These are phyloP conservation scores for Drechslerella coelobrocha DNA, from an alignment of 2,329 filamentous ascomycete genomes.

Conservation along the genomic window DNA sequence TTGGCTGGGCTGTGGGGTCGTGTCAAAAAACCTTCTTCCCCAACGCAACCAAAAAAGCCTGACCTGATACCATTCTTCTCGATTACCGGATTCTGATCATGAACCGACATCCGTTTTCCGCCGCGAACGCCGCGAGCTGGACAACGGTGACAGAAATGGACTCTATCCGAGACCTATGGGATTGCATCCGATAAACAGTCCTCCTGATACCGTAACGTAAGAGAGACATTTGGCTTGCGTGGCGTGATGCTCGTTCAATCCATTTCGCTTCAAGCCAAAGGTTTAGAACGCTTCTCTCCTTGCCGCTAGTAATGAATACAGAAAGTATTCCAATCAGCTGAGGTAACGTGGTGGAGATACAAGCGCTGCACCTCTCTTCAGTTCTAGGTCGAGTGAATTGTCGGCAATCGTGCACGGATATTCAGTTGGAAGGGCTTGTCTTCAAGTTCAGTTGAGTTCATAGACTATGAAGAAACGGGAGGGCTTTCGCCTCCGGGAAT, in stretches of 20 bases:
- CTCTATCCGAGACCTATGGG: background rate
- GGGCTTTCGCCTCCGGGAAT: background rate
- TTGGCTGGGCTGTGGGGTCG: background rate
- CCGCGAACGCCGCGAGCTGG: background rate
- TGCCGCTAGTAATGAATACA: too few species aligned
- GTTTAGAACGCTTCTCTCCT: too few species aligned
- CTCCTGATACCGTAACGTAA: background rate
- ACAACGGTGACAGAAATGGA: background rate
- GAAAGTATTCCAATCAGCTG: too few species aligned
- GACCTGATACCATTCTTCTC: slow-evolving; percentile 27
- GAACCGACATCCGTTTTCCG: background rate
- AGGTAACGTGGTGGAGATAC: too few species aligned
- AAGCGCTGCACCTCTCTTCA: too few species aligned
- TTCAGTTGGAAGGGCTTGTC: background rate
- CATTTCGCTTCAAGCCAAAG: too few species aligned
- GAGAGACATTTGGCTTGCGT: background rate
- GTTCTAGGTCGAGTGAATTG: background rate
- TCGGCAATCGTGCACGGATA: slow-evolving; percentile 5
- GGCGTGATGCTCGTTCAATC: background rate
- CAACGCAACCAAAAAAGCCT: background rate
- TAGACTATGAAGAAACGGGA: background rate
- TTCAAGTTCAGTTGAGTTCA: background rate
- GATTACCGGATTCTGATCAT: slow-evolving; percentile 28
- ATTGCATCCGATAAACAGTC: background rate
- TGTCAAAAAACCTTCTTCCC: slow-evolving; percentile 3